A percentile compares a stretch with the other conserved stretches of the same genome.
Conservation (phyloP, 1,284 basidiomycete species). For the Marasmius oreades region DNA sequence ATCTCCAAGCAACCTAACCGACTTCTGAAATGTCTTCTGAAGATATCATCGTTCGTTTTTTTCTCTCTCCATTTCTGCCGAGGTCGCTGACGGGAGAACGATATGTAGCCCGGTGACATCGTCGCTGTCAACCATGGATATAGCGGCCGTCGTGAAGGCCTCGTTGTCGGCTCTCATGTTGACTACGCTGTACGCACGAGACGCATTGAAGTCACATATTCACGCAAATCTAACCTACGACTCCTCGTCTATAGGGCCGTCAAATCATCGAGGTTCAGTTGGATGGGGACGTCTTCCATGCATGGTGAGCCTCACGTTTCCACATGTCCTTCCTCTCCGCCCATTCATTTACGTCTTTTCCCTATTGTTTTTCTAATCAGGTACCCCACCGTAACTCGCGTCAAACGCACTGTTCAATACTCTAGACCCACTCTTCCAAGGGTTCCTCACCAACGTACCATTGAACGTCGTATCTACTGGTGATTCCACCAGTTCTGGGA, state of each 20-base stretch:
- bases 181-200: constrained; percentile 57
- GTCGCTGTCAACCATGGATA: constrained; percentile 66
- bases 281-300: constrained; percentile 64
- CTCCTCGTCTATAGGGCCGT: constrained; percentile 53
- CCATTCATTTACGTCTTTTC: background rate
- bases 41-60: constrained; percentile 31
- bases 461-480: constrained; percentile 5
- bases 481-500: background rate
- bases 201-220: background rate
- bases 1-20: too few species aligned
- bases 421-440: constrained; percentile 30
- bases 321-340: background rate
- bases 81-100: background rate
- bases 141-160: constrained; percentile 65
- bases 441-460: background rate
- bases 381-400: constrained; percentile 70
- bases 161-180: constrained; percentile 69
- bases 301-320: constrained; percentile 41
- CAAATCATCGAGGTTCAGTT: constrained; percentile 78
- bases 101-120: constrained; percentile 65
- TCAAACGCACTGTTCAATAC: constrained; percentile 65
- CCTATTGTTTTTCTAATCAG: constrained; percentile 27
- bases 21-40: constrained; percentile 14
- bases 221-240: background rate
- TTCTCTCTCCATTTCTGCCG: background rate